phyloP scores from a whole-genome alignment of 2,329 filamentous ascomycete species.

The Colletotrichum sp. region DNA sequence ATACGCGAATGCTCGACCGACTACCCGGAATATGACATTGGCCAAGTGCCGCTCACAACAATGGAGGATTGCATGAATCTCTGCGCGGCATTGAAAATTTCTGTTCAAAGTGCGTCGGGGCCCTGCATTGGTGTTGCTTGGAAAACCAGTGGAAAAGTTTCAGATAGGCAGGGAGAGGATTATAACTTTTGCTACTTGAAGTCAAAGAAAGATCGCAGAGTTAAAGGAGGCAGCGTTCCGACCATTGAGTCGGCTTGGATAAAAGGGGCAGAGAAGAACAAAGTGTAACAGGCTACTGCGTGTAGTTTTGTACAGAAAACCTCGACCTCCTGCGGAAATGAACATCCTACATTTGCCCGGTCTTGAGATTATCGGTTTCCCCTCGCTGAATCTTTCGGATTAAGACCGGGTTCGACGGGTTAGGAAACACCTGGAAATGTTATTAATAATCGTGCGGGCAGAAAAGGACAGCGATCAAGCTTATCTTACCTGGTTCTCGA shows the following conservation, averaged over 20 bases:
- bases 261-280: too few relatives aligned
- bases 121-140: background rate
- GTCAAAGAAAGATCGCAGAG: background rate
- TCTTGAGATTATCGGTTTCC: background rate
- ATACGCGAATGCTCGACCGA: background rate
- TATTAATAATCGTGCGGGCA: background rate
- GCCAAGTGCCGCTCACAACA: background rate
- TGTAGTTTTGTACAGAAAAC: too few relatives aligned
- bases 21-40: background rate
- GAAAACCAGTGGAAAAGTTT: background rate
- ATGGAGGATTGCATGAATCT: background rate
- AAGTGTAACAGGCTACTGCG: too few relatives aligned
- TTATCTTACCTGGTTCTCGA: background rate
- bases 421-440: background rate
- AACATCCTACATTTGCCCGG: too few relatives aligned
- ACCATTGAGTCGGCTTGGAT: too few relatives aligned
- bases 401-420: background rate
- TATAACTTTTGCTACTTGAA: background rate
- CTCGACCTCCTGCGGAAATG: too few relatives aligned
- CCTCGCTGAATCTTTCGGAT: background rate
- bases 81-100: background rate
- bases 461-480: background rate
- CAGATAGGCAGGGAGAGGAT: background rate
- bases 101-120: background rate
- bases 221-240: too few relatives aligned